Base-by-base conservation (phyloP, 441 rosid species). In the Capsella rubella region DNA sequence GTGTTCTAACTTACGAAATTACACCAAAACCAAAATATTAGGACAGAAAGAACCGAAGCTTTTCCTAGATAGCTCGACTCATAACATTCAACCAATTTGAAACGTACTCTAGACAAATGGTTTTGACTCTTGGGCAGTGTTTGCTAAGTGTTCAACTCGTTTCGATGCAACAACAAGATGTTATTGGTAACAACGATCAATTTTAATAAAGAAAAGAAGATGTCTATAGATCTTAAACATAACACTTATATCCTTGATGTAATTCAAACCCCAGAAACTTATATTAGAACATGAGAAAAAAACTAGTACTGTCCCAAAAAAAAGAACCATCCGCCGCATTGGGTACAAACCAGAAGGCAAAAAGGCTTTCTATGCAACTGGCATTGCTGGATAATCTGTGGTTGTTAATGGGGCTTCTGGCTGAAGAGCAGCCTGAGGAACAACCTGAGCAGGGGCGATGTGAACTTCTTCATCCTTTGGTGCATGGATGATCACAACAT, bases 401-500 rank as follows among this genome's bases (percentile, higher is more conserved):
- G 67, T 69, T 62, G 90, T 47, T 6, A 62, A 8, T 4, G 49
- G 37, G 13, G 75, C 76, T 5, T 82, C 85, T 4, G 81, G 61
- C 47, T 64, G 29, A 37, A 57, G 71, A 25, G 42, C 12, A 45
- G 32, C 21, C 8, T 21, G 43, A 8, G 71, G 11, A 45, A 10
- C 57, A 35, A 11, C 59, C 16, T 32, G 42, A 46, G 56, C 59
- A 29, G 59, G n/a, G 1, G 28, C 5, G 1, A 8, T 5, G 66
- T 16, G 5, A 5, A 71, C 83, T 29, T 82, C 81, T 18, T 82
- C 81, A 49, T 84, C 90, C 85, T 87, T 87, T 0, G 86, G 90
- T 13, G 85, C 16, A 71, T 87, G 86, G 73, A 87, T 87, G 21
- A 86, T 85, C 12, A 87, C 90, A 25, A 87, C 79, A 74, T 87